Base-by-base conservation (phyloP, 805 yeast species). In the Lachancea kluyveri region DNA sequence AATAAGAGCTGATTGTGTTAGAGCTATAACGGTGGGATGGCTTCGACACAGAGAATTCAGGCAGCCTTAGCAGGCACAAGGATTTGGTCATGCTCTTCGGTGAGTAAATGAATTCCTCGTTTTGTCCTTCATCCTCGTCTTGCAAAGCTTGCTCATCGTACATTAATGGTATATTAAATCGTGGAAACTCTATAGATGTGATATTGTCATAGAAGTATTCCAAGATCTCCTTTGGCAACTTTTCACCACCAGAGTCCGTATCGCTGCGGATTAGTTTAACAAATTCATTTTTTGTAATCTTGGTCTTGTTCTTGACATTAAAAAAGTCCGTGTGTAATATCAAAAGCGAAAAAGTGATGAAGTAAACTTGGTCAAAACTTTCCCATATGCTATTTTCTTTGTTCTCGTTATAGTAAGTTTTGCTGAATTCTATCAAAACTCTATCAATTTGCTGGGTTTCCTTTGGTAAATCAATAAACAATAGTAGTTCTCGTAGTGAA, bases 391-490 rank as follows among this genome's bases (percentile, higher is more conserved):
- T 30, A 19, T 22, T 21, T 13, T 39, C 22, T 13, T 21, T 26
- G 33, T 55, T 53, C 13, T 42, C 66, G 17, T 56, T 48, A 37
- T 64, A 65, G 51, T 74, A 82, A 15, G 69, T 64, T 17, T 47
- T 49, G 7, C 82, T 69, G 53, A 82, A 77, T 19, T 67, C 67
- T 31, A 70, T 72, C 24, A 82, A 57, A 3, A 79, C 66, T 28
- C 87, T 61, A 45, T 82, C 90, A 30, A 82, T 81, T 47, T 82
- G 88, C 49, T 81, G 90, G 0, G 85, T 62, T 46, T 82, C 92
- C 39, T 65, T 68, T 0, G 92, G 92, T 16, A 82, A 57, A 33
- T 74, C 73, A 35, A 74, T 66, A 28, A 66, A 57, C 61, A 75
- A 64, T 24, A 82, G 53, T 30, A 81, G 67, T 42, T 69, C 71